A percentile compares a stretch with the other conserved stretches of the same genome.
phyloP scores from a whole-genome alignment of 257 asterid species.

The Solanum habrochaites region DNA sequence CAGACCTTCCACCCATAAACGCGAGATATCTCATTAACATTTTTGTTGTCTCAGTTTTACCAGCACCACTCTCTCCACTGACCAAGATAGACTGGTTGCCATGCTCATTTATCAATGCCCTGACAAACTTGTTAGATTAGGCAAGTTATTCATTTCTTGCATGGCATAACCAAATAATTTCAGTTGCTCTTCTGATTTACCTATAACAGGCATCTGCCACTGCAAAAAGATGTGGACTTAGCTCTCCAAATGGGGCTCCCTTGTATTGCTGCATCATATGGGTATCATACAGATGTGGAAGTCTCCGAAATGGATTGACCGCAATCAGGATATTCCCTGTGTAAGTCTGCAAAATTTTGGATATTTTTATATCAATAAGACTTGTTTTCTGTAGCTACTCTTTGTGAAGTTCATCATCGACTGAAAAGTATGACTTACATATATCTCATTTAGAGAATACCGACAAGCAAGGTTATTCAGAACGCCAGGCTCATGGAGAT shows the following conservation, averaged over 20 bases:
- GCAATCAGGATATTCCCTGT: conserved; percentile 94
- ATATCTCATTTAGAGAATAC: conserved; percentile 75
- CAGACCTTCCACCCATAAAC: conserved; percentile 91
- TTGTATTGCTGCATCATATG: conserved; percentile 95
- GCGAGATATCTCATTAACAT: conserved; percentile 97
- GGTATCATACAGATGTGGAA: conserved; percentile 84
- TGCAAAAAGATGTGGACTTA: conserved; percentile 95
- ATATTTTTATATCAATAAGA: not conserved
- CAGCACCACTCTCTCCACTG: conserved; percentile 98
- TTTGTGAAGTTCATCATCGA: not conserved
- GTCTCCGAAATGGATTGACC: conserved; percentile 81
- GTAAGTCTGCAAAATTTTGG: conserved; percentile 61
- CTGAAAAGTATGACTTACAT: conserved; percentile 28
- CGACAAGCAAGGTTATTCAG: conserved; percentile 64
- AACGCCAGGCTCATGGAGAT: conserved; percentile 94
- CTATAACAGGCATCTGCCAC: conserved; percentile 92
- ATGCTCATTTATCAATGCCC: conserved; percentile 77
- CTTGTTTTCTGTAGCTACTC: conserved; percentile 4
- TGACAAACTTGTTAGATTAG: conserved; percentile 12
- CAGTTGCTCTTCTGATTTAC: conserved; percentile 15
- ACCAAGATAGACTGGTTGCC: conserved; percentile 95
- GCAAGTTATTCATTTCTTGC: not conserved
- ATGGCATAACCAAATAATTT: not conserved
- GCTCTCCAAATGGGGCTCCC: conserved; percentile 93
- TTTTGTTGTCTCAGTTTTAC: conserved; percentile 93